Evolutionary conservation across 2,329 filamentous ascomycete species (phyloP), one percentile per base, ranked within the genome.

Genomic region (Aspergillus sp.): DNA sequence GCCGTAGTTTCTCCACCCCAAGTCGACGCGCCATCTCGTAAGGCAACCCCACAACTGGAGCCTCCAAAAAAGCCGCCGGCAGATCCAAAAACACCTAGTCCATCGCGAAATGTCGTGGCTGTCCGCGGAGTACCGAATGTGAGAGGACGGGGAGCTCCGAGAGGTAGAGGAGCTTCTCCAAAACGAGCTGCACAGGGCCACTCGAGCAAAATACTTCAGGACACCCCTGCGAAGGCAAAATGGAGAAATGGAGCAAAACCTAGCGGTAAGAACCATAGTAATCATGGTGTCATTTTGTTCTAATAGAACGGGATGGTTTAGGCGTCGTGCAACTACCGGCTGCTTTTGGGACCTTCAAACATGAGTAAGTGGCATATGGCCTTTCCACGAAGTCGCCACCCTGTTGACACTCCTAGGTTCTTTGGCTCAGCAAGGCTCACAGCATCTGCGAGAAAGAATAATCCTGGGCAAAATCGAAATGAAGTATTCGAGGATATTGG

Each of bases 401-500:
- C 35, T 57, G 3, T 31, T 17, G 2, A 44, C 24, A 4, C n/a
- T 24, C 12, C 14, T 37, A 69, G 68, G 9, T 65, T 70, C 17
- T 62, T 58, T 9, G 59, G 60, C n/a, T 55, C 50, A 37, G 66
- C 66, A 35, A 66, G 60, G 27, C 48, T 51, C 19, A 52, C 48
- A 2, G 14, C 49, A 17, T 54, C 50, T 2, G 48, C 43, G 9
- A 55, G 52, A 31, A 61, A 48, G 6, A 31, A 41, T 6, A n/a
- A 39, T 7, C 24, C 3, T n/a, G 37, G 46, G 12, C 56, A 61
- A 41, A 58, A 61, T 14, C 56, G 64, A 11, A 57, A 61, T 45
- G 63, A 69, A 48, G 62, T 67, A 5, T 69, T 73, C 27, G 63
- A 68, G 8, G 61, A 66, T 7, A 69, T 73, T 33, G 60, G 61